Evolutionary conservation across 148 eudicot species (phyloP).

Genomic region (Fagopyrum esculentum): DNA sequence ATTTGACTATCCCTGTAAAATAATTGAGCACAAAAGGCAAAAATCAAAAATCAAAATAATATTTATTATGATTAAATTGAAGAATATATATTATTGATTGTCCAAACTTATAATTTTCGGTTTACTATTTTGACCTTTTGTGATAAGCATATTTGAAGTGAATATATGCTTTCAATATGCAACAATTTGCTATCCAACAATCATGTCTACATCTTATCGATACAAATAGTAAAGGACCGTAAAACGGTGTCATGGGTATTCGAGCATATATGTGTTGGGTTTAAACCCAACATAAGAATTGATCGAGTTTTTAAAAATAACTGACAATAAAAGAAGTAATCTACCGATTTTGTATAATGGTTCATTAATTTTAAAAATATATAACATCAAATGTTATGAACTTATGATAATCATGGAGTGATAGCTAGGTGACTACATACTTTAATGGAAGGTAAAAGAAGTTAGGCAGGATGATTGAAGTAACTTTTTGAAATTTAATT

Average conservation of each 20-base stretch:
- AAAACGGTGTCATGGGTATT: too few relatives aligned
- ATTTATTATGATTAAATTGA: not conserved
- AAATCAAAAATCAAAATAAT: not conserved
- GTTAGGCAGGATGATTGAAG: not conserved
- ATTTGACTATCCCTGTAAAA: not conserved
- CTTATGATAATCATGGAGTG: too few relatives aligned
- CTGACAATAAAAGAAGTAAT: too few relatives aligned
- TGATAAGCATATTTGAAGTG: not conserved
- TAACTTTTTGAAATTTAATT: not conserved
- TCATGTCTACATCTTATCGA: slow-evolving; percentile 5
- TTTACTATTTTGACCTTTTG: not conserved
- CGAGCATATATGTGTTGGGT: too few relatives aligned
- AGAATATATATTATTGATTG: not conserved
- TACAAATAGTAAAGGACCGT: not conserved
- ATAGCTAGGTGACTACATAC: too few relatives aligned
- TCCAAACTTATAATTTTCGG: not conserved
- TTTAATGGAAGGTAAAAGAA: not conserved
- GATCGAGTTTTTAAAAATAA: too few relatives aligned
- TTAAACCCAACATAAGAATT: too few relatives aligned
- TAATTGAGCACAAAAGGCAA: not conserved
- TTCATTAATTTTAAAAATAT: too few relatives aligned
- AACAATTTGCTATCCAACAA: slow-evolving; percentile 1
- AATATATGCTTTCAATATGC: not conserved
- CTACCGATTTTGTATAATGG: too few relatives aligned
- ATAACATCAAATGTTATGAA: too few relatives aligned